Evolutionary conservation across 176 grass and related monocot genomes (phyloP).

Genomic region (Secale cereale): DNA sequence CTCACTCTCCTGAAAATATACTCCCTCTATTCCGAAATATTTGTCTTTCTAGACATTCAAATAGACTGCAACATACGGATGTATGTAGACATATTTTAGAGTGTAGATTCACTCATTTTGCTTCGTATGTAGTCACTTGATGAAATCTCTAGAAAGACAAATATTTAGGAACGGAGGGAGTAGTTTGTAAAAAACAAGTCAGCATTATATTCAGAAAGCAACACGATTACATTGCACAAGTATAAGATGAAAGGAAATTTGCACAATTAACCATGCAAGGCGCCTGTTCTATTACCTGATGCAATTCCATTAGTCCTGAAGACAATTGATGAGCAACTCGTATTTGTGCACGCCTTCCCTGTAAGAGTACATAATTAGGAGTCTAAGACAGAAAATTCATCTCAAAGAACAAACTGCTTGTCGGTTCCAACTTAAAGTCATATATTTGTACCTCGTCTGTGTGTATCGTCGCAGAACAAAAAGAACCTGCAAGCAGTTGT

Average conservation of each 20-base stretch:
- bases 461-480: slow-evolving; percentile 93
- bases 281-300: slow-evolving; percentile 46
- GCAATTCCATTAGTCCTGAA: slow-evolving; percentile 91
- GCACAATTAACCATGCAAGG: background rate
- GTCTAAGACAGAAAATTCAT: background rate
- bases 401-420: background rate
- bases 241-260: background rate
- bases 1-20: slow-evolving; percentile 68
- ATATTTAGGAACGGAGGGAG: too few species aligned
- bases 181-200: background rate
- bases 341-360: slow-evolving; percentile 97
- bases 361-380: background rate
- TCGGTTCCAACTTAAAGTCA: background rate
- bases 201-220: background rate
- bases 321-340: slow-evolving; percentile 83
- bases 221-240: background rate
- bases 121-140: too few species aligned
- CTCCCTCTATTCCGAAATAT: too few species aligned
- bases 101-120: too few species aligned
- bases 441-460: slow-evolving; percentile 56
- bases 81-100: too few species aligned
- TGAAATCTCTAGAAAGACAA: too few species aligned
- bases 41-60: too few species aligned
- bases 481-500: slow-evolving; percentile 95
- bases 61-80: too few species aligned